These are phyloP conservation scores for Plasmodium fragile DNA, from an alignment of 169 alveolate genomes.

Conservation along the genomic window DNA sequence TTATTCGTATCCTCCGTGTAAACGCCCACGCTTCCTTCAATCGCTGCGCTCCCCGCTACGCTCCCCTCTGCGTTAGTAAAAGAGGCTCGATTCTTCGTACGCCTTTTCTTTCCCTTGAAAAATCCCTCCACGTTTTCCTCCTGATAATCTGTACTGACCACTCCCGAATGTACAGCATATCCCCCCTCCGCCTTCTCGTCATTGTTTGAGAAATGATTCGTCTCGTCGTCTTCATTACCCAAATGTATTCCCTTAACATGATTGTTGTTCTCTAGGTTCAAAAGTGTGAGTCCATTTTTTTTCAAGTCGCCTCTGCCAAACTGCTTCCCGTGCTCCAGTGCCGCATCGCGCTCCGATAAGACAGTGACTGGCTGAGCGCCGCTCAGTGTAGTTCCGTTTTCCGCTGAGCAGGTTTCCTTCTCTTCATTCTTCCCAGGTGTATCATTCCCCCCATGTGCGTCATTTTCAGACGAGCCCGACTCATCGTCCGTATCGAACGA, in stretches of 20 bases:
- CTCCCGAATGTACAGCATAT: neutral
- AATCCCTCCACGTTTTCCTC: neutral
- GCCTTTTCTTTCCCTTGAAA: neutral
- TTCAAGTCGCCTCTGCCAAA: neutral
- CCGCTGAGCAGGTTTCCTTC: neutral
- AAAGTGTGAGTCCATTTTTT: neutral
- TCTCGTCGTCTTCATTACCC: neutral
- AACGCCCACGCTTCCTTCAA: neutral
- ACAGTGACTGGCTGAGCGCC: neutral
- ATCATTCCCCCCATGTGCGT: neutral
- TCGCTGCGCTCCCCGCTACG: neutral
- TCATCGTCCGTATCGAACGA: slow-evolving; percentile 61
- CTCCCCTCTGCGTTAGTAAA: no score
- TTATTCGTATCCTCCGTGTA: neutral
- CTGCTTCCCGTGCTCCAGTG: neutral
- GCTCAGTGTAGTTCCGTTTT: neutral
- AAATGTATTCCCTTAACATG: neutral
- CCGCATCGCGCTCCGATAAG: neutral
- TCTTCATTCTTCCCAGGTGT: neutral
- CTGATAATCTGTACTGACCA: neutral
- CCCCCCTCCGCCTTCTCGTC: neutral
- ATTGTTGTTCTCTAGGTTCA: neutral
- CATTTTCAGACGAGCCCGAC: neutral
- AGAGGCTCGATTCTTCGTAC: neutral
- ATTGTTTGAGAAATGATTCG: neutral